Evolutionary conservation across 495 filamentous ascomycete genomes (phyloP), one percentile per base, ranked within the genome.

Genomic region (Penicillium desertorum): DNA sequence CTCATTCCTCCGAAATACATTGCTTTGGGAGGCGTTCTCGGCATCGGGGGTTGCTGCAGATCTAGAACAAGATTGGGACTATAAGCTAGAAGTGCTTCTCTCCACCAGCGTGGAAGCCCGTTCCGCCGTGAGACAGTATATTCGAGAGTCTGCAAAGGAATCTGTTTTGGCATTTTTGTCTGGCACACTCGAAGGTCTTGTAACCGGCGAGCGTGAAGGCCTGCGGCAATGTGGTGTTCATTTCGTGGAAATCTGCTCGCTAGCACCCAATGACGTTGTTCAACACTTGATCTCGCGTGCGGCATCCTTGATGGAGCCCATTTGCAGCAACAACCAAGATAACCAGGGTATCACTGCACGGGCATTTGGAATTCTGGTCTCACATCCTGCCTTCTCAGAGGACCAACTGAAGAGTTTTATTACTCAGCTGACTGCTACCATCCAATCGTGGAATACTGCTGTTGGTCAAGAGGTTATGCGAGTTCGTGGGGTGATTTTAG

Each of bases 51-150:
- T 76, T 11, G 54, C 69, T 5, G 68, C 88, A 17, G 81, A 81
- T 9, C 73, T 91, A 36, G 87, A 95, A 59, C 82, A 87, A 53
- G 89, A 93, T 48, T 97, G 93, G 93, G 91, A 92, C 58, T 78
- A 85, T 23, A 87, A 87, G 68, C 73, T 96, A 4, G 89, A 91
- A 62, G 79, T 83, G 14, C 71, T 86, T 0, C 76, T 92, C 19
- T 77, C 84, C 12, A 86, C 86, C 5, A 85, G 90, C 64, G 77
- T 83, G 42, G 69, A 76, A 37, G 83, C 80, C 8, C 83, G 90
- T 22, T 57, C 72, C 17, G 77, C 78, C 2, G 75, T 96, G 11
- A 83, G 78, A 62, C 59, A 62, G 50, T 81, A 83, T 59, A 75
- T 87, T 32, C 57, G 62, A 14, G 53, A 56, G 9, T 62, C 66